Evolutionary conservation across 2,329 filamentous ascomycete genomes (phyloP).

Genomic region (Botrytis squamosa): DNA sequence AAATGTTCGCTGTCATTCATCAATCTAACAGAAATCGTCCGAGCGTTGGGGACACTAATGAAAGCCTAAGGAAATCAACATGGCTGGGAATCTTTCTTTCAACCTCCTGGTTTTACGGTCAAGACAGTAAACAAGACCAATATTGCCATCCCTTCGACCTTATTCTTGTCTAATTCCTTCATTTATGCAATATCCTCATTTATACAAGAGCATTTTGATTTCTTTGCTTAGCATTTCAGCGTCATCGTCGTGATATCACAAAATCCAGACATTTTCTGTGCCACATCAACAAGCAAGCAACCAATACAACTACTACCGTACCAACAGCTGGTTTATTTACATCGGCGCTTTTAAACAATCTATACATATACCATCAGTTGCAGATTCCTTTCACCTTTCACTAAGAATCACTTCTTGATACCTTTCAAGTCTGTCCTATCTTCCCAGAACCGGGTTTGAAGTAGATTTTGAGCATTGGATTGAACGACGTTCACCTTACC

Average conservation of each 20-base stretch:
- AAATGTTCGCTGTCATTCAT: neutral
- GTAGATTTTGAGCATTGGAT: neutral
- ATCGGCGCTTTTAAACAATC: neutral
- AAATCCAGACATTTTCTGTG: conserved; percentile 1
- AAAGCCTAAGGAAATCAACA: conserved; percentile 18
- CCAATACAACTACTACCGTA: neutral
- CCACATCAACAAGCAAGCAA: neutral
- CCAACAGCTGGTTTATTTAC: neutral
- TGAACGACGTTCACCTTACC: neutral
- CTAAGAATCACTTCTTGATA: neutral
- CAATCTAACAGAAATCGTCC: conserved; percentile 4
- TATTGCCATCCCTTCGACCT: conserved; percentile 8
- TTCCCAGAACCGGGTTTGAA: neutral
- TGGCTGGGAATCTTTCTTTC: conserved; percentile 19
- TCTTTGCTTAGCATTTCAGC: conserved; percentile 9
- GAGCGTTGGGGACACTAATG: conserved; percentile 8
- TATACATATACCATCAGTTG: neutral
- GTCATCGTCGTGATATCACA: neutral
- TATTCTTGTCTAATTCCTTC: conserved; percentile 14
- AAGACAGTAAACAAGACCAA: conserved; percentile 18
- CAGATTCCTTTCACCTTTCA: neutral
- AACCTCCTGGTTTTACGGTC: conserved; percentile 15
- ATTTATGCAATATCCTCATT: conserved; percentile 18
- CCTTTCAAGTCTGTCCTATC: neutral
- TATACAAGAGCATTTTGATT: conserved; percentile 17